Base-by-base conservation (phyloP, 352 stramenopile species). In the Globisporangium spinosum region DNA sequence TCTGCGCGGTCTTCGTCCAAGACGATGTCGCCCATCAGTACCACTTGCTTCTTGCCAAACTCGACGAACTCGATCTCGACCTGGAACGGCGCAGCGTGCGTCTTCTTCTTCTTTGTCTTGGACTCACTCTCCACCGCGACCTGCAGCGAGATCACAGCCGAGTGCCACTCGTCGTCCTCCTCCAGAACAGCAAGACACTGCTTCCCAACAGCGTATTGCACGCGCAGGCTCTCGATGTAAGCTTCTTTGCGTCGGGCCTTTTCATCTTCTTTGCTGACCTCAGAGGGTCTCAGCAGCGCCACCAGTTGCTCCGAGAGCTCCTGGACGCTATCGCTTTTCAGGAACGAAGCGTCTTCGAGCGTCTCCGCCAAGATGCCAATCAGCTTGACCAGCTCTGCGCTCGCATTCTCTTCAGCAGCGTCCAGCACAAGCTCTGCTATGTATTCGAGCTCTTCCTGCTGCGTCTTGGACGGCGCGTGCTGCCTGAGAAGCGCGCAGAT, bases 31-130 rank as follows among this genome's bases (percentile, higher is more conserved):
- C 82, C 73, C 38, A 90, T 72, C 13, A 40, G n/a, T 15, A 84
- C 73, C 32, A 80, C 54, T 57, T 93, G 83, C 58, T 79, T 79
- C 75, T 93, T 92, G 65, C 80, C 85, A 58, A 92, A 95, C 64
- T 94, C 87, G 27, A 93, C 59, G 47, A 93, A 93, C 67, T 89
- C 79, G 32, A 95, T 76, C 43, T 91, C 83, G 5, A 93, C 13
- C 3, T 35, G 29, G 62, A 72, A 72, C 27, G 43, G 54, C 6
- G 22, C 54, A 7, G 8, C 7, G 17, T n/a, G 43, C 15, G 72
- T 64, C 59, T 84, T 68, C 22, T 61, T 79, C 58, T 45, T 71
- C n/a, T 35, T 58, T 27, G 3, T 45, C 38, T 45, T 27, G 32
- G n/a, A 12, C 64, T 53, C 35, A 51, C n/a, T 65, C 58, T 23